A percentile compares a stretch with the other conserved stretches of the same genome.
These are phyloP conservation scores for Candida alai DNA, from an alignment of 805 yeast species.

Conservation along the genomic window DNA sequence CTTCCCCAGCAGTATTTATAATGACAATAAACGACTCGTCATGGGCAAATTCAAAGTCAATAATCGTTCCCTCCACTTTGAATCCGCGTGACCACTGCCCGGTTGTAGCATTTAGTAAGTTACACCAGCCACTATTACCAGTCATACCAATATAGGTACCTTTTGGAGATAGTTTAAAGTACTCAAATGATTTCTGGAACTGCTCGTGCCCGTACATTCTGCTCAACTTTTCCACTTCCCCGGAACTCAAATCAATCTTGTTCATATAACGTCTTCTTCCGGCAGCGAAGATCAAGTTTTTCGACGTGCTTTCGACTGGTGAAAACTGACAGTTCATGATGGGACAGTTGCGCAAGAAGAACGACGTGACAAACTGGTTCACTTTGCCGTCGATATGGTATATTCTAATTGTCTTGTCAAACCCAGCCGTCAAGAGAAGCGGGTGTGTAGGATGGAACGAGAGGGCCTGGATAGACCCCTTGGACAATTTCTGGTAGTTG, in stretches of 20 bases:
- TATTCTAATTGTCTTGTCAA: conserved; percentile 80
- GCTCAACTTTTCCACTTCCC: conserved; percentile 76
- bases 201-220: conserved; percentile 90
- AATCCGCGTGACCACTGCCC: conserved; percentile 89
- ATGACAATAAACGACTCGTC: conserved; percentile 47
- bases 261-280: conserved; percentile 92
- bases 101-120: conserved; percentile 66
- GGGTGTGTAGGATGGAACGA: conserved; percentile 86
- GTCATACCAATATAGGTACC: conserved; percentile 71
- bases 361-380: conserved; percentile 77
- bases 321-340: conserved; percentile 72
- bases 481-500: conserved; percentile 62
- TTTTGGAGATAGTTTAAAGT: conserved; percentile 69
- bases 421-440: conserved; percentile 84
- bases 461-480: conserved; percentile 79
- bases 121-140: conserved; percentile 91
- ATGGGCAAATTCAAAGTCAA: conserved; percentile 69
- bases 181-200: conserved; percentile 82
- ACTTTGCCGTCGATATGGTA: conserved; percentile 87
- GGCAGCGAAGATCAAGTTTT: conserved; percentile 67
- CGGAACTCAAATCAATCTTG: conserved; percentile 77
- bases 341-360: conserved; percentile 77
- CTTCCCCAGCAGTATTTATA: conserved; percentile 76
- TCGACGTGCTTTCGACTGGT: conserved; percentile 15
- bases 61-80: conserved; percentile 81